phyloP scores from a whole-genome alignment of 805 yeast genomes.

The Zygosaccharomyces pseudorouxii region DNA sequence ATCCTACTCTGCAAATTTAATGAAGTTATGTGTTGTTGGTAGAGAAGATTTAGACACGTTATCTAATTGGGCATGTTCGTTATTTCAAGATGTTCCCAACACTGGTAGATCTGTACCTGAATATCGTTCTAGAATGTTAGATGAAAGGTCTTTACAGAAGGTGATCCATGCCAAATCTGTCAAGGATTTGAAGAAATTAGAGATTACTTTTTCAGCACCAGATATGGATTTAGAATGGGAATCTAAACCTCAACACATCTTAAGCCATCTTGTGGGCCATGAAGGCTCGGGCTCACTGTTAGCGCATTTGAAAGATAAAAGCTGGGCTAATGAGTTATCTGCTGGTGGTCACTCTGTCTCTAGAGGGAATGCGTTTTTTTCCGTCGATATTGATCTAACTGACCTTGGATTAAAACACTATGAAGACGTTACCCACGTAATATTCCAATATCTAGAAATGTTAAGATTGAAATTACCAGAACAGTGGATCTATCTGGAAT shows the following conservation, averaged over 20 bases:
- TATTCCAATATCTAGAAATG: conserved; percentile 72
- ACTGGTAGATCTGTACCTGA: conserved; percentile 29
- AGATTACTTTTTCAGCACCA: conserved; percentile 70
- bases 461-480: conserved; percentile 56
- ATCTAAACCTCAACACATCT: conserved; percentile 63
- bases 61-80: conserved; percentile 62
- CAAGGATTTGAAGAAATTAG: conserved; percentile 67
- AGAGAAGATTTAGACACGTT: conserved; percentile 71
- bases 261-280: conserved; percentile 83
- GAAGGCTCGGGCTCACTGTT: conserved; percentile 86
- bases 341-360: conserved; percentile 68
- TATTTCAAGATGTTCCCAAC: conserved; percentile 62
- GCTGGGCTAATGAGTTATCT: conserved; percentile 77
- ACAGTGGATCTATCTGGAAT: conserved; percentile 76
- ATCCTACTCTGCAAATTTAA: conserved; percentile 78
- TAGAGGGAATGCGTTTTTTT: conserved; percentile 61
- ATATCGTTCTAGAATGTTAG: conserved; percentile 43
- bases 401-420: conserved; percentile 62
- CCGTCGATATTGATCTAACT: conserved; percentile 73
- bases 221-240: conserved; percentile 65
- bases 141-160: conserved; percentile 46
- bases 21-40: conserved; percentile 83
- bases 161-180: conserved; percentile 72
- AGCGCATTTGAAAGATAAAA: conserved; percentile 58
- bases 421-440: conserved; percentile 50